Evolutionary conservation across 139 green algal species (phyloP).

Genomic region (Coelastrella sp.): DNA sequence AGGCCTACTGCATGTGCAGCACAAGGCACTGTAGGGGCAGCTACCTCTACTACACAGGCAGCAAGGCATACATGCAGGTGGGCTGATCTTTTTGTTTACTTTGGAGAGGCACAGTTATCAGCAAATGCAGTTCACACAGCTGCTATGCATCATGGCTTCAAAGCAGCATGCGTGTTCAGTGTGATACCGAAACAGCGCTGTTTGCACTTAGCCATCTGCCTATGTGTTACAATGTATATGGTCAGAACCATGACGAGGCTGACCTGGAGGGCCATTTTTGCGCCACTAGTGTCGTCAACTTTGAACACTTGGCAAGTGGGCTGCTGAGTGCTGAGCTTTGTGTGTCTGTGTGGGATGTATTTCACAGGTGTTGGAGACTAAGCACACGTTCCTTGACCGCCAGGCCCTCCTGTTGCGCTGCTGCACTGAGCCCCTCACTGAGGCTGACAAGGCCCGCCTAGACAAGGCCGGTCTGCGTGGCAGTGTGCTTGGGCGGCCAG

Average conservation of each 20-base stretch:
- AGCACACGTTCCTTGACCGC: constrained; percentile 88
- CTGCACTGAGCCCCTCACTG: constrained; percentile 58
- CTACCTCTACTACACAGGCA: constrained; percentile 90
- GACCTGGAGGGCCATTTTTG: too few relatives aligned
- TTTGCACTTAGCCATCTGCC: too few relatives aligned
- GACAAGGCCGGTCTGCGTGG: neutral
- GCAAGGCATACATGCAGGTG: constrained; percentile 79
- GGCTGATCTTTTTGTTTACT: neutral
- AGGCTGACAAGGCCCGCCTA: constrained; percentile 49
- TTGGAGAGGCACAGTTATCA: too few relatives aligned
- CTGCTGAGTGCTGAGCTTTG: neutral
- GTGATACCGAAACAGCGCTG: too few relatives aligned
- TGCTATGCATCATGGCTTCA: too few relatives aligned
- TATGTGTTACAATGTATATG: too few relatives aligned
- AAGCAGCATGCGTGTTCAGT: too few relatives aligned
- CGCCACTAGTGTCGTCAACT: too few relatives aligned
- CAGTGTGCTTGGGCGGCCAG: constrained; percentile 51
- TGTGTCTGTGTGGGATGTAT: neutral
- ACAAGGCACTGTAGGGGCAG: constrained; percentile 80
- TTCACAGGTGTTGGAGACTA: constrained; percentile 70
- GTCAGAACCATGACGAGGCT: too few relatives aligned
- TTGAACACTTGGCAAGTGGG: too few relatives aligned
- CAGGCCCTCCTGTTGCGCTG: constrained; percentile 76
- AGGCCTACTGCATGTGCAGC: constrained; percentile 91
- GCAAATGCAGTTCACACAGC: too few relatives aligned